Conservation (phyloP, 331 rosid species). For the Prunus yedoensis region DNA sequence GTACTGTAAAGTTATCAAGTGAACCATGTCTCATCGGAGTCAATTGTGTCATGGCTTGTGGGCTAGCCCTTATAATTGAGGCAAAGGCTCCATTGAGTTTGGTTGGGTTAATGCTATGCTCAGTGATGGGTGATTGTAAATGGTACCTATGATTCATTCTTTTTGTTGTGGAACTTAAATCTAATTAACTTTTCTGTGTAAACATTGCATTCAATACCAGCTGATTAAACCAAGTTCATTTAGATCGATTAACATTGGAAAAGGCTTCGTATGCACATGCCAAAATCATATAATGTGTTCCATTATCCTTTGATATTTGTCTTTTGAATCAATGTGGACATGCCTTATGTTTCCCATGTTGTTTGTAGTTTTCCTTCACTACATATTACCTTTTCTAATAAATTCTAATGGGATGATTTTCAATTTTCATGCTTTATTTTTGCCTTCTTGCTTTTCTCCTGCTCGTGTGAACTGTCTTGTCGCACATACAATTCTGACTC, state of each 20-base stretch:
- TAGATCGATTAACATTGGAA: not conserved
- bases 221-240: not conserved
- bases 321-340: not conserved
- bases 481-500: constrained; percentile 6
- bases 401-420: not conserved
- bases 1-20: not conserved
- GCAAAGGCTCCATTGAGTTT: not conserved
- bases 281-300: not conserved
- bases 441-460: not conserved
- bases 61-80: constrained; percentile 2
- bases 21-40: constrained; percentile 9
- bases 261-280: not conserved
- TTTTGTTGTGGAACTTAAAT: not conserved
- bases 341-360: not conserved
- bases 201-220: not conserved
- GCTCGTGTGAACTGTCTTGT: not conserved
- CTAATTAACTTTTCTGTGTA: not conserved
- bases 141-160: not conserved
- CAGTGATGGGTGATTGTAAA: not conserved
- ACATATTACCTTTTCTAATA: not conserved
- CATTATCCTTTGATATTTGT: not conserved
- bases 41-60: constrained; percentile 1
- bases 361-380: not conserved
- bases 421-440: not conserved
- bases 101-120: not conserved